Evolutionary conservation across 148 eudicot genomes (phyloP).

Genomic region (Silene latifolia): DNA sequence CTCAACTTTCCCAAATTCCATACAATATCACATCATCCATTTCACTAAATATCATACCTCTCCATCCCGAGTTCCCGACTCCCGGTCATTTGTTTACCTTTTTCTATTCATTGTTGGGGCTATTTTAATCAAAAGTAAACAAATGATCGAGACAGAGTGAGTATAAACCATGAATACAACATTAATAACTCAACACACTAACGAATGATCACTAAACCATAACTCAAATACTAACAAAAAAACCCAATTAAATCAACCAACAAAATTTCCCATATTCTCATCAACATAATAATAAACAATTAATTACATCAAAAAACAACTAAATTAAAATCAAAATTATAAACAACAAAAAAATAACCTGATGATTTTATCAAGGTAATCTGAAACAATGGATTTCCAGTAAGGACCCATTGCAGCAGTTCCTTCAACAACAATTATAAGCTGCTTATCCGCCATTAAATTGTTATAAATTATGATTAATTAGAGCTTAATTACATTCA

Average conservation of each 20-base stretch:
- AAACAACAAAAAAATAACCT: conserved; percentile 16
- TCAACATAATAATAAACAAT: neutral
- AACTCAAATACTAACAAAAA: neutral
- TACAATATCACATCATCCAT: neutral
- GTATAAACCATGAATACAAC: neutral
- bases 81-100: too few relatives aligned
- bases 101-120: too few relatives aligned
- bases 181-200: neutral
- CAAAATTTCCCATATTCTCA: neutral
- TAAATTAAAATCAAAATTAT: neutral
- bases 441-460: conserved; percentile 33
- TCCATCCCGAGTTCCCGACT: too few relatives aligned
- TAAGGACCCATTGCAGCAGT: conserved; percentile 36
- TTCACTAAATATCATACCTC: neutral
- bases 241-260: neutral
- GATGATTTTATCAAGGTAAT: conserved; percentile 33
- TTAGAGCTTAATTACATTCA: neutral
- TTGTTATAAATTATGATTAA: neutral
- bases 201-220: neutral
- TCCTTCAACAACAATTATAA: conserved; percentile 35
- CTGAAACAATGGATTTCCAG: conserved; percentile 33
- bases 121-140: too few relatives aligned
- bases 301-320: neutral
- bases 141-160: too few relatives aligned
- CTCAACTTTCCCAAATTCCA: conserved; percentile 5